Evolutionary conservation across 441 rosid genomes (phyloP).

Genomic region (Syzygium syzygioides): DNA sequence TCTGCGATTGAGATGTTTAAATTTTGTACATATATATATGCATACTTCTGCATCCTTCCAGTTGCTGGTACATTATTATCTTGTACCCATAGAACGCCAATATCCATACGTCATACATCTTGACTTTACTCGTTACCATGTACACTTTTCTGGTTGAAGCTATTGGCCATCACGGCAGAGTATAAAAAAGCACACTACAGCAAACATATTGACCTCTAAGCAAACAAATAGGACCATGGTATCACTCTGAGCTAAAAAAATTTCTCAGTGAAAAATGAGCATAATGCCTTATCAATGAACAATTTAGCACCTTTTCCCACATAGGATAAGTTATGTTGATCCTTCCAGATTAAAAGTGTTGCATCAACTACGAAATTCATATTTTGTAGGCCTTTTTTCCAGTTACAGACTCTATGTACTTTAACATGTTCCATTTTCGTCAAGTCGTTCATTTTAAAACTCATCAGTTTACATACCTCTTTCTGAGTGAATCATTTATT

Average conservation of each 20-base stretch:
- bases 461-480: not conserved
- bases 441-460: not conserved
- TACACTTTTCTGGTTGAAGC: not conserved
- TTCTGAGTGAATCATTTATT: not conserved
- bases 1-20: not conserved
- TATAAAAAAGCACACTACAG: not conserved
- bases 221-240: not conserved
- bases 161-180: not conserved
- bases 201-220: not conserved
- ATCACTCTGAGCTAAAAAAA: not conserved
- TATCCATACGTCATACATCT: not conserved
- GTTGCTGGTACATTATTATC: not conserved
- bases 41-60: not conserved
- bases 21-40: not conserved
- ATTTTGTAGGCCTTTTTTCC: not conserved
- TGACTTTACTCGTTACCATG: not conserved
- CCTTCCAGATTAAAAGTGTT: not conserved
- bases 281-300: not conserved
- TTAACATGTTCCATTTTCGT: not conserved
- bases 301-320: not conserved
- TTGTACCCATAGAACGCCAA: not conserved
- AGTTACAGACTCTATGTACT: not conserved
- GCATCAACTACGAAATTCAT: not conserved
- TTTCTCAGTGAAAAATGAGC: not conserved
- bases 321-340: not conserved